Base-by-base conservation (phyloP, 768 basidiomycete species). In the Lentinula raphanica region DNA sequence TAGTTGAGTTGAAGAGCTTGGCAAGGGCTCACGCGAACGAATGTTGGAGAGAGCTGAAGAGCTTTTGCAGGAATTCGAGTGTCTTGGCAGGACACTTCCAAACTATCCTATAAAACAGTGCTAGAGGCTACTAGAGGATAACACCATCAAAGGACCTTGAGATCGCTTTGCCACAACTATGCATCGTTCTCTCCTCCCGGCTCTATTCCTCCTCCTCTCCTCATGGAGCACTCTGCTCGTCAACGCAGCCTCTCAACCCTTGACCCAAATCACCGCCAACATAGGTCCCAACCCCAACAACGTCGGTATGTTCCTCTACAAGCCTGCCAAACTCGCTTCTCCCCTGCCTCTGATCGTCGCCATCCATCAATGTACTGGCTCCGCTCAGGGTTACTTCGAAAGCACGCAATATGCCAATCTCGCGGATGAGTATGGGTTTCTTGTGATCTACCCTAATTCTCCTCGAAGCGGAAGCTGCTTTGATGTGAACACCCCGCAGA, bases 241-340 rank as follows among this genome's bases (percentile, higher is more conserved):
- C 25, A 29, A 49, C n/a, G 48, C 27, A 3, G 48, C 48, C 15
- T 28, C 48, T 0, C 48, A 49, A 17, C 48, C 23, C 15, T 44
- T 55, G 28, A 55, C 54, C 23, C 54, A 55, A 27, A 44, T 55
- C 12, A 27, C 38, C 35, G 88, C 69, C 27, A 75, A 76, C 70
- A 79, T 79, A 63, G 81, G 81, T 12, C 40, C 77, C 23, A 84
- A 84, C 67, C 81, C 83, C 17, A 82, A 76, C 46, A 74, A 75
- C 64, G 79, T 83, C 44, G 68, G 71, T 38, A 76, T 81, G 71
- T 83, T 67, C 66, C 66, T 76, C 11, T 79, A 79, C 68, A 68
- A 67, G 50, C 79, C 80, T 2, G 59, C 73, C 7, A 71, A 63
- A 42, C 65, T 79, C 21, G 68, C 63, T 1, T 45, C 71, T 31